A percentile compares a stretch with the other conserved stretches of the same genome.
Evolutionary conservation across 192 early-diverging fungal genomes (phyloP).

Genomic region (Entomortierella parvispora): DNA sequence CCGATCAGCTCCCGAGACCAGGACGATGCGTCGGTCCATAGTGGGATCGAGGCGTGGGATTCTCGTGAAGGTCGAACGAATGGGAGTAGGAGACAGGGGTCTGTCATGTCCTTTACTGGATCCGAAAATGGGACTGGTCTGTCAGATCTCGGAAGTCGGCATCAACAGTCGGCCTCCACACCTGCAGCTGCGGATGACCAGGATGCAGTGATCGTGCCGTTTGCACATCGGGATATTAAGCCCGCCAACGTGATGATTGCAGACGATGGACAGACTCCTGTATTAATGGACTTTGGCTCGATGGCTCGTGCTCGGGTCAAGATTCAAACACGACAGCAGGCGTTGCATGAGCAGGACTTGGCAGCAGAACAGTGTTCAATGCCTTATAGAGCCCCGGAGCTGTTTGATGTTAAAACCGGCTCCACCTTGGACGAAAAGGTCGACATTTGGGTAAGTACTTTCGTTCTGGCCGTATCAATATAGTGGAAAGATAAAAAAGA

Average conservation of each 20-base stretch:
- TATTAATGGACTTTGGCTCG: constrained; percentile 86
- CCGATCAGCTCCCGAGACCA: constrained; percentile 45
- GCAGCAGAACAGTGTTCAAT: constrained; percentile 77
- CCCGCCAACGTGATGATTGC: constrained; percentile 76
- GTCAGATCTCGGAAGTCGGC: constrained; percentile 13
- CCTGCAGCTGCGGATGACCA: constrained; percentile 21
- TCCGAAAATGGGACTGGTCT: constrained; percentile 38
- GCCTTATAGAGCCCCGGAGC: constrained; percentile 82
- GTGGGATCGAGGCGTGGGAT: constrained; percentile 42
- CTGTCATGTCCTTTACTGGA: constrained; percentile 21
- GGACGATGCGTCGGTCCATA: constrained; percentile 20
- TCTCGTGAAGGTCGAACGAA: constrained; percentile 28
- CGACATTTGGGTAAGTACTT: constrained; percentile 73
- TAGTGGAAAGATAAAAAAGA: not conserved
- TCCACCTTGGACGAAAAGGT: constrained; percentile 71
- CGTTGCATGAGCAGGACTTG: constrained; percentile 75
- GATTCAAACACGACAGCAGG: constrained; percentile 64
- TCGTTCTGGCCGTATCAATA: not conserved
- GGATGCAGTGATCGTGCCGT: constrained; percentile 57
- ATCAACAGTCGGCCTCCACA: not conserved
- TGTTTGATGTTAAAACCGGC: constrained; percentile 80
- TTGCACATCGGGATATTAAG: constrained; percentile 82
- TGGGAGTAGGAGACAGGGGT: constrained; percentile 26
- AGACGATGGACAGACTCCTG: constrained; percentile 71
- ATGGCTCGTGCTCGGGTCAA: constrained; percentile 65